Evolutionary conservation across 768 basidiomycete species (phyloP).

Genomic region (Termitomyces sp.): DNA sequence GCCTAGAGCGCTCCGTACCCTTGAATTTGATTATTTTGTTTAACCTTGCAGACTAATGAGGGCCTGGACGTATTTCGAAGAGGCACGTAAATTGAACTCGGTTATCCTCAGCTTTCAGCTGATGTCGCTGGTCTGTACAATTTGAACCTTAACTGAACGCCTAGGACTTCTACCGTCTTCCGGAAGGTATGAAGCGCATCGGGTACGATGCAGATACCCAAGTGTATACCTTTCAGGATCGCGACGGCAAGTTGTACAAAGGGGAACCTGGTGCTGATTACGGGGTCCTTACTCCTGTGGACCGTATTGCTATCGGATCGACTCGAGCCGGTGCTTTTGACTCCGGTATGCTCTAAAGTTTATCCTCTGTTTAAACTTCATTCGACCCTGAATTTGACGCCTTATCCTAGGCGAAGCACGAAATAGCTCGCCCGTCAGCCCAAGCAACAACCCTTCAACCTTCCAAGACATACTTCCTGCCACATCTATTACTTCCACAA

Average conservation of each 20-base stretch:
- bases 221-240: constrained; percentile 45
- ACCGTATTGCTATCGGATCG: constrained; percentile 12
- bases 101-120: not conserved
- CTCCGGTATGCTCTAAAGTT: constrained; percentile 14
- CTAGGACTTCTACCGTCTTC: constrained; percentile 34
- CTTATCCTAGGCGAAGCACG: constrained; percentile 4
- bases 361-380: not conserved
- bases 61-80: constrained; percentile 25
- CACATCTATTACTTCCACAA: constrained; percentile 36
- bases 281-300: constrained; percentile 35
- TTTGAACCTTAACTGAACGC: not conserved
- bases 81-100: constrained; percentile 24
- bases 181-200: constrained; percentile 42
- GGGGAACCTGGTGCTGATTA: constrained; percentile 39
- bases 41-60: constrained; percentile 15
- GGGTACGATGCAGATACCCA: constrained; percentile 49
- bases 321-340: constrained; percentile 20
- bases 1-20: not conserved
- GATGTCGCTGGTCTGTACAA: not conserved
- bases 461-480: constrained; percentile 45
- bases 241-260: constrained; percentile 35
- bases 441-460: constrained; percentile 20
- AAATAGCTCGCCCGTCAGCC: constrained; percentile 1
- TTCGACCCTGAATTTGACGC: not conserved
- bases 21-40: not conserved